phyloP scores from a whole-genome alignment of 352 stramenopile species.

The Thraustotheca clavata region DNA sequence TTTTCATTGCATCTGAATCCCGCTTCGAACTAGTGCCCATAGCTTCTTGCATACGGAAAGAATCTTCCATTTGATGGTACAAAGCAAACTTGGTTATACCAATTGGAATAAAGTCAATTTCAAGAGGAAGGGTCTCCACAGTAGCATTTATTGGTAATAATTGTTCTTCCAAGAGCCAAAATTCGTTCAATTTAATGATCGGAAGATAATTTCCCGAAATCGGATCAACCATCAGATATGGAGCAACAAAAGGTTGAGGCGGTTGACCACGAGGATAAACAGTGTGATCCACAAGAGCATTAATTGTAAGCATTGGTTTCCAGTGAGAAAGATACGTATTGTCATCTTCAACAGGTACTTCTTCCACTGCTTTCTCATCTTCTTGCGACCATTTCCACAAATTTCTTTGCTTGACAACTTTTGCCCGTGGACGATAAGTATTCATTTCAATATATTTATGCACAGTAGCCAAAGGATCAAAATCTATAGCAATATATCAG shows the following conservation, averaged over 20 bases:
- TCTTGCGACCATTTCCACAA: conserved; percentile 32
- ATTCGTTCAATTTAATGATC: conserved; percentile 90
- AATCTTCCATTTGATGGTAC: conserved; percentile 90
- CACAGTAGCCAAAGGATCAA: conserved; percentile 41
- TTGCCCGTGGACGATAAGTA: conserved; percentile 62
- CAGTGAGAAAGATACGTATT: conserved; percentile 65
- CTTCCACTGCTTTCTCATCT: conserved; percentile 11
- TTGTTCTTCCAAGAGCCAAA: conserved; percentile 88
- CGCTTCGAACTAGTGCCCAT: conserved; percentile 84
- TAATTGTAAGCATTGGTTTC: conserved; percentile 63
- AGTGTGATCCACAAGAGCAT: conserved; percentile 60
- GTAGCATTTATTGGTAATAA: conserved; percentile 87
- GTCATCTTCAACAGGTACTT: conserved; percentile 15
- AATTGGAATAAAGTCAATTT: conserved; percentile 81
- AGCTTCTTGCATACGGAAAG: conserved; percentile 87
- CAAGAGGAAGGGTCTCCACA: conserved; percentile 61
- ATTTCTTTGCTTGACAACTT: conserved; percentile 72
- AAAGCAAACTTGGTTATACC: conserved; percentile 88
- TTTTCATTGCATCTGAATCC: conserved; percentile 91
- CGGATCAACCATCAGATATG: conserved; percentile 51
- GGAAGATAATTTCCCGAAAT: conserved; percentile 70
- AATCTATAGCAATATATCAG: conserved; percentile 24
- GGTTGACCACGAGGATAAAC: conserved; percentile 46
- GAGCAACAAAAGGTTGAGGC: conserved; percentile 57
- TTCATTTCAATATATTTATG: conserved; percentile 56